Conservation (phyloP, 257 asterid genomes). For the Ilex aquifolium region DNA sequence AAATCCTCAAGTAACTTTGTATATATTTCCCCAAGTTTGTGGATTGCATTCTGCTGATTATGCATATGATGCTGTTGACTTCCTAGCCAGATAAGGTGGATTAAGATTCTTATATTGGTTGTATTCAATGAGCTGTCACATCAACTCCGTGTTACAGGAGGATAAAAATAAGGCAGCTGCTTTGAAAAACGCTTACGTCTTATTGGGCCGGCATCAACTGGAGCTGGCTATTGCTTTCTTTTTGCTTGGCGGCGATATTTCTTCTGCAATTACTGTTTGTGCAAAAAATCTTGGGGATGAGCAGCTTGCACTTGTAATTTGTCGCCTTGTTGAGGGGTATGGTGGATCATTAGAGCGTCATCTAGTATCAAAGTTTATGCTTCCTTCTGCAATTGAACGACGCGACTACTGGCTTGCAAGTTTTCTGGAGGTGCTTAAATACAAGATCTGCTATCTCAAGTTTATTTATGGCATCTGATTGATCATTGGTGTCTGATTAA, state of each 20-base stretch:
- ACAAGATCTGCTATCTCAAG: neutral
- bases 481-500: conserved; percentile 10
- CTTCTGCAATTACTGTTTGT: conserved; percentile 90
- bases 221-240: conserved; percentile 97
- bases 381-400: conserved; percentile 74
- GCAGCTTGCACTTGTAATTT: conserved; percentile 94
- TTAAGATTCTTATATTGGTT: neutral
- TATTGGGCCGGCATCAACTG: conserved; percentile 93
- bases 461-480: conserved; percentile 17
- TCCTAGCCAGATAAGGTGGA: neutral
- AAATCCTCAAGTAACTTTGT: too few relatives aligned
- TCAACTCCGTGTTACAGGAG: conserved; percentile 45
- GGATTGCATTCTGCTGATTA: neutral
- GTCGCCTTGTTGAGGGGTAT: conserved; percentile 84
- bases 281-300: conserved; percentile 94
- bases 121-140: neutral
- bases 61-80: neutral
- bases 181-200: conserved; percentile 87
- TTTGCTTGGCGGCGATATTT: conserved; percentile 92
- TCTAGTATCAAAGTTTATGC: conserved; percentile 68
- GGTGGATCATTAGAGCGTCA: conserved; percentile 66
- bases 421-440: conserved; percentile 65
- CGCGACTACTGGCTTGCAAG: conserved; percentile 87
- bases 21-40: neutral
- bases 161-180: conserved; percentile 94